Evolutionary conservation across 495 filamentous ascomycete species (phyloP).

Genomic region (Tuber melanosporum): DNA sequence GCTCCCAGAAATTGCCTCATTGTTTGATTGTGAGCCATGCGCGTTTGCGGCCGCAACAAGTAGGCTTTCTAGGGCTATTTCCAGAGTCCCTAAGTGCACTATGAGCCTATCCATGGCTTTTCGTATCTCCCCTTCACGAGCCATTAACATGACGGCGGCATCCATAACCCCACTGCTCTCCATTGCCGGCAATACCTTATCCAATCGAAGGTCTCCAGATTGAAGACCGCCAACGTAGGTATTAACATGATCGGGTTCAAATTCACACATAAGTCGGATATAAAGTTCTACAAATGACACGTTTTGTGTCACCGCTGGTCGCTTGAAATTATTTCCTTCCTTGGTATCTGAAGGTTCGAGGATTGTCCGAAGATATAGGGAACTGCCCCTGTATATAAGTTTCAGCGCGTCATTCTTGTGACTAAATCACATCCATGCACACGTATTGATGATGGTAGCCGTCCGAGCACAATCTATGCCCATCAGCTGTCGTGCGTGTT

Average conservation of each 20-base stretch:
- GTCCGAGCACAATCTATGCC: constrained; percentile 61
- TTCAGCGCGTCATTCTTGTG: too few species aligned
- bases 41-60: constrained; percentile 50
- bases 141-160: constrained; percentile 85
- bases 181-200: constrained; percentile 75
- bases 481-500: constrained; percentile 61
- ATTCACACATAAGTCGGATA: constrained; percentile 81
- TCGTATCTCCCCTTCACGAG: constrained; percentile 76
- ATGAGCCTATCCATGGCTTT: constrained; percentile 80
- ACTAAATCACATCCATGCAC: too few species aligned
- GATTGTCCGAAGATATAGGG: constrained; percentile 65
- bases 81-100: constrained; percentile 66
- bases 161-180: constrained; percentile 86
- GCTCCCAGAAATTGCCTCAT: constrained; percentile 55
- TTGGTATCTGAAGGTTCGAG: constrained; percentile 60
- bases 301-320: constrained; percentile 33
- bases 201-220: constrained; percentile 71
- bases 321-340: constrained; percentile 37
- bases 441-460: constrained; percentile 61
- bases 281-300: constrained; percentile 70
- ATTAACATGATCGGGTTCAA: constrained; percentile 73
- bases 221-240: constrained; percentile 74
- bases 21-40: constrained; percentile 43
- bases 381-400: constrained; percentile 70
- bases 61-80: constrained; percentile 70